Base-by-base conservation (phyloP, 2,329 filamentous ascomycete genomes). In the Paracorniculantispora psalliotae region DNA sequence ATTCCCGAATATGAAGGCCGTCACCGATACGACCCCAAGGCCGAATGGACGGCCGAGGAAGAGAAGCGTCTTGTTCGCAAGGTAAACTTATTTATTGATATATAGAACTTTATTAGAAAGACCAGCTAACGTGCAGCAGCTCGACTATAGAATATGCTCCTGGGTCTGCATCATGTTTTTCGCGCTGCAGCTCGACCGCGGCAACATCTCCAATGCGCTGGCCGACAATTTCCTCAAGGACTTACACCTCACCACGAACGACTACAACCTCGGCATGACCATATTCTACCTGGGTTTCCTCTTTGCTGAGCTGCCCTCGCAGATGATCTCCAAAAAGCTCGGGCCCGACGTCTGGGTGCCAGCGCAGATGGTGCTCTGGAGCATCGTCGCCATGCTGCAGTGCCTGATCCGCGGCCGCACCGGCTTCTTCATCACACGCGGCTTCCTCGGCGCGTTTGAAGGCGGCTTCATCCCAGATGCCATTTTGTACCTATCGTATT, bases 1-100 rank as follows among this genome's bases (percentile, higher is more conserved):
- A 79, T 83, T n/a, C 75, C 77, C 2, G 70, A 70, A 7, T 86
- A 85, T 64, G 84, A 87, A 65, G 82, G 82, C 3, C 69, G 75
- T 9, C 83, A 86, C 68, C 75, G 83, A 52, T 86, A 80, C 66
- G 83, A 87, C 63, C 82, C 83, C 0, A 67, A 73, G 1, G 82
- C 79, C 48, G 72, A 77, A 48, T 87, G 84, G 84, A 79, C 79
- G 2, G 69, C 75, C 12, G 74, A 77, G 50, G 84, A 87, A 64
- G 84, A 87, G 69, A 78, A 57, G 30, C 37, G 39, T 37, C 43
- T 61, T 3, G 44, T 61, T 7, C 26, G 59, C 26, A 60, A 60
- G 59, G 59, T 57, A 9, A 19, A 9, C 13, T 8, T 44, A 12
- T 12, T 6, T 28, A 4, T 19, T 19, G 25, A 8, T 4, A 26